Evolutionary conservation across 805 yeast species (phyloP), one percentile per base, ranked within the genome.

Genomic region (Grigorovia yakushimaensis): DNA sequence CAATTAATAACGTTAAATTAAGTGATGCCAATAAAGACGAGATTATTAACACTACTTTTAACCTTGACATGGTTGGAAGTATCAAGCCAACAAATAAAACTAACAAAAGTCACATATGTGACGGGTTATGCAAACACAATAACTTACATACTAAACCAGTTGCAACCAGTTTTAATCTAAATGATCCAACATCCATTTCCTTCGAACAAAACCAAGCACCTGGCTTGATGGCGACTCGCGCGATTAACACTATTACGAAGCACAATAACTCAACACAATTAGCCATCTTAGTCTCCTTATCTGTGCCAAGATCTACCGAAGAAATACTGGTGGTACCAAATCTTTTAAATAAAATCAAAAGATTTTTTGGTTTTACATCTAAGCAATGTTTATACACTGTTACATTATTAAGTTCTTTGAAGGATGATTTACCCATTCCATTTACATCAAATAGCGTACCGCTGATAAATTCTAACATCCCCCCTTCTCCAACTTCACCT

Each of bases 301-400:
- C 91, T 0, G 74, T 82, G 9, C 93, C 91, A 6, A 69, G 93
- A 58, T 76, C 84, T 17, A 84, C 91, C 0, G 89, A 82, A 55
- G 93, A 84, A 59, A 83, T 88, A 0, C 65, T 84, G 39, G 82
- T 83, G 55, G 78, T 82, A 36, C 91, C 93, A 0, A 79, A 85
- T 7, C 63, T 84, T 44, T 66, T 84, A 49, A 84, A 88, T 5
- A 75, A 79, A 47, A 73, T 84, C 44, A 82, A 87, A 49, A 80
- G 79, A 55, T 76, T 73, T 1, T 84, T 80, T 62, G 91, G 93
- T 0, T 81, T 81, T 60, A 75, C 78, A 44, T 81, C 88, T 1
- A 79, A 77, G 51, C 81, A 86, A 1, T 81, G 88, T n/a, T 70
- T 79, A 13, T 66, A 80, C 47, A 79, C 91, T 0, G 88, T 88